Conservation (phyloP, 257 asterid species). For the Prunella vulgaris region DNA sequence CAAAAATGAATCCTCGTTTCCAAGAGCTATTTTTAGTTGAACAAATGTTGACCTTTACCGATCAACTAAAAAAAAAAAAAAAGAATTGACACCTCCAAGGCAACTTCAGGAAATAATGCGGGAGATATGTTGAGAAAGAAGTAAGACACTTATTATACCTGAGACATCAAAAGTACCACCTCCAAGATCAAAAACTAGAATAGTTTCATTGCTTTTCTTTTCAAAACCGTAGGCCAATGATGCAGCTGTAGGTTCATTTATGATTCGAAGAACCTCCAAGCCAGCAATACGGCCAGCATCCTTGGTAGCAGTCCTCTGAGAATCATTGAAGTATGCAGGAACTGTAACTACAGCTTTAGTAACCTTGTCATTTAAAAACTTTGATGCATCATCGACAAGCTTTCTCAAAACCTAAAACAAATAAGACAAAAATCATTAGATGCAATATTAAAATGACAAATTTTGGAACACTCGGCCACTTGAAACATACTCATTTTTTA, state of each 20-base stretch:
- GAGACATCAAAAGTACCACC: constrained; percentile 96
- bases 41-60: no score
- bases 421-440: background rate
- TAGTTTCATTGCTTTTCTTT: constrained; percentile 77
- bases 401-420: constrained; percentile 70
- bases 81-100: background rate
- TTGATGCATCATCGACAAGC: constrained; percentile 96
- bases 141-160: constrained; percentile 33
- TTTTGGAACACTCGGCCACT: background rate
- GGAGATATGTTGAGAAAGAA: background rate
- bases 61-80: no score
- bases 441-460: background rate
- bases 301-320: constrained; percentile 91
- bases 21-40: no score
- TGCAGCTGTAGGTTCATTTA: constrained; percentile 93
- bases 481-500: background rate
- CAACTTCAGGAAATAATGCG: background rate
- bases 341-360: constrained; percentile 94
- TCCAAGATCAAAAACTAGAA: constrained; percentile 83
- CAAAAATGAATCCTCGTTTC: background rate
- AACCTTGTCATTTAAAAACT: constrained; percentile 84
- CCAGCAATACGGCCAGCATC: constrained; percentile 97
- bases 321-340: constrained; percentile 91
- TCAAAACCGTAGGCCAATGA: constrained; percentile 92
- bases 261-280: constrained; percentile 78